Conservation (phyloP, 345 rosid species). For the Ailanthus altissimus region DNA sequence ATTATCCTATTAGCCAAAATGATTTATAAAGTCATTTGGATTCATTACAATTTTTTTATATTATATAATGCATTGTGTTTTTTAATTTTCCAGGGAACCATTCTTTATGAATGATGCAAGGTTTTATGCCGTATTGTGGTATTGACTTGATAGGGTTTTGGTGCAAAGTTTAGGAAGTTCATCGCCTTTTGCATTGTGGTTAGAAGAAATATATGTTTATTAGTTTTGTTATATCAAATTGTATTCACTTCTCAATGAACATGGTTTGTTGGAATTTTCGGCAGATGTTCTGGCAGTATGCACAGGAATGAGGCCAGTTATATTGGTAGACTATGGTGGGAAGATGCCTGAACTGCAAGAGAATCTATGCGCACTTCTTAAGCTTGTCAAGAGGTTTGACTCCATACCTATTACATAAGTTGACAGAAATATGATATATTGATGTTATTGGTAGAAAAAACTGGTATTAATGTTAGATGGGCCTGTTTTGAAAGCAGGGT, state of each 20-base stretch:
- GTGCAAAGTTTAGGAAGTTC: not conserved
- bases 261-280: constrained; percentile 18
- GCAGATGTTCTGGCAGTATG: constrained; percentile 79
- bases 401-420: constrained; percentile 5
- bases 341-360: constrained; percentile 87
- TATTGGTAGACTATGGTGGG: constrained; percentile 95
- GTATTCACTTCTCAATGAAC: not conserved
- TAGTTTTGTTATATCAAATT: constrained; percentile 1
- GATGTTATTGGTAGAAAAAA: not conserved
- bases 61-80: not conserved
- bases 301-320: constrained; percentile 81
- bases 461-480: not conserved
- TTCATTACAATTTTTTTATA: not conserved
- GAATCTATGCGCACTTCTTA: constrained; percentile 59
- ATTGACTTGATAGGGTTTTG: not conserved
- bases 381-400: constrained; percentile 62
- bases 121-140: not conserved
- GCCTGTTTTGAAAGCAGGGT: not conserved
- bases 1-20: not conserved
- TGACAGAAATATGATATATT: not conserved
- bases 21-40: not conserved
- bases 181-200: not conserved
- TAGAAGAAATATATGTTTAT: not conserved
- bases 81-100: not conserved
- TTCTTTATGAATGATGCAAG: not conserved